A percentile compares a stretch with the other conserved stretches of the same genome.
These are phyloP conservation scores for Ogataea siamensis DNA, from an alignment of 805 yeast species.

Conservation along the genomic window DNA sequence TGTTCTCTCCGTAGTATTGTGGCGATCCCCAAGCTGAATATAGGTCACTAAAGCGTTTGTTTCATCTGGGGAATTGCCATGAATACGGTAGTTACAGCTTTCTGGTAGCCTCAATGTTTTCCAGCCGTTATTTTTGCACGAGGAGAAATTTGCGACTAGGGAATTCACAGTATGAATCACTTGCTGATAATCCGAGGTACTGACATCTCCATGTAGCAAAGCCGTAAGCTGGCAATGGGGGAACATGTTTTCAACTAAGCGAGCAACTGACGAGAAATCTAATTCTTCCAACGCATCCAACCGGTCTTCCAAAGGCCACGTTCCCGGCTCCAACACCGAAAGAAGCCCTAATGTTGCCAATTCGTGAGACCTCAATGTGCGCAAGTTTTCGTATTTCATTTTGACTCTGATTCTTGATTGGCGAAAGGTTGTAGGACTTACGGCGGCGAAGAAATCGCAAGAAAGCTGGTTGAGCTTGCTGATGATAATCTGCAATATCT, in stretches of 20 bases:
- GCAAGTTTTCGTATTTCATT: slow-evolving; percentile 44
- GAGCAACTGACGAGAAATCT: slow-evolving; percentile 36
- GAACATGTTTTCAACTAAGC: slow-evolving; percentile 32
- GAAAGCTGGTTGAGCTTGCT: slow-evolving; percentile 31
- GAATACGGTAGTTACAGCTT: slow-evolving; percentile 37
- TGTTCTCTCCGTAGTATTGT: slow-evolving; percentile 34
- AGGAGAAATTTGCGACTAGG: slow-evolving; percentile 15
- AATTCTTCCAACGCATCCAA: slow-evolving; percentile 53
- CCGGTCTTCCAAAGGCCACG: slow-evolving; percentile 55
- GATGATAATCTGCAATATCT: slow-evolving; percentile 36
- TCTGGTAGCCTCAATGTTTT: slow-evolving; percentile 39
- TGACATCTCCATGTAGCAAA: slow-evolving; percentile 51
- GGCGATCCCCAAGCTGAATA: slow-evolving; percentile 54
- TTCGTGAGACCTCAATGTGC: slow-evolving; percentile 43
- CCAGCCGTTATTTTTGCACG: slow-evolving; percentile 29
- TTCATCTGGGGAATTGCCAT: slow-evolving; percentile 45
- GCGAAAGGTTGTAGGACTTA: slow-evolving; percentile 39
- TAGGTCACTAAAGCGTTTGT: slow-evolving; percentile 52
- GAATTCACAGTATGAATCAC: slow-evolving; percentile 12
- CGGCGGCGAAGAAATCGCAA: slow-evolving; percentile 1
- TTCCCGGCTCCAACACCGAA: slow-evolving; percentile 53
- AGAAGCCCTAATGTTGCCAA: slow-evolving; percentile 50
- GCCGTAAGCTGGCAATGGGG: slow-evolving; percentile 36
- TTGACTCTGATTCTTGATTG: slow-evolving; percentile 48
- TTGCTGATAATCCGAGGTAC: slow-evolving; percentile 2